Base-by-base conservation (phyloP, 306 rosid species). In the Prunus mume region DNA sequence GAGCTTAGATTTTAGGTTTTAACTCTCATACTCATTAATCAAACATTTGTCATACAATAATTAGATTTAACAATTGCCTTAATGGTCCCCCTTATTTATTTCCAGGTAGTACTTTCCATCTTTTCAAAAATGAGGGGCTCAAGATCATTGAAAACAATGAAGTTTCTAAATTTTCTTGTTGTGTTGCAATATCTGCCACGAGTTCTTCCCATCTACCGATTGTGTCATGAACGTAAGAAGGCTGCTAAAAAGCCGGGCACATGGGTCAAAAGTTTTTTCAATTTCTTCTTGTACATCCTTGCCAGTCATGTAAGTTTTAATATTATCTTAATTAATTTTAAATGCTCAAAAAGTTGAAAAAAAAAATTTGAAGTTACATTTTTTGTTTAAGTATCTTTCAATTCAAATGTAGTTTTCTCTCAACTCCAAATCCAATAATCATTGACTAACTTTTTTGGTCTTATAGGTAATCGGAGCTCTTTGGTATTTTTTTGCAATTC, bases 141-240 rank as follows among this genome's bases (percentile, higher is more conserved):
- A 19, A 41, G 70, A 34, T 34, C 45, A 30, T n/a, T 2, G 25
- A 68, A 18, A 22, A 47, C 73, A 12, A 47, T 4, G 73, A 69
- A 5, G 27, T 47, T 69, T 46, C 20, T 69, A 5, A 69, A 69
- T 34, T 20, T 14, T 1, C 3, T 69, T 12, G 8, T 47, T 22
- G 41, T 49, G 34, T 24, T 69, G 3, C 73, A 69, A 69, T 69
- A 69, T 69, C 15, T 69, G 19, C 73, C 73, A 69, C 49, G 73
- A 49, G 28, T 5, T 49, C 11, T 24, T 47, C 41, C 7, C 17
- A 69, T 69, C 41, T 22, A 46, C 58, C n/a, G 8, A 5, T 47
- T 47, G 22, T 19, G 28, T 15, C 0, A 19, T 25, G 34, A 49
- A 25, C 57, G 3, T 11, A 68, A 20, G 22, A 46, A 52, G 73